A percentile compares a stretch with the other conserved stretches of the same genome.
phyloP scores from a whole-genome alignment of 805 yeast genomes.

The Blastobotrys peoriensis region DNA sequence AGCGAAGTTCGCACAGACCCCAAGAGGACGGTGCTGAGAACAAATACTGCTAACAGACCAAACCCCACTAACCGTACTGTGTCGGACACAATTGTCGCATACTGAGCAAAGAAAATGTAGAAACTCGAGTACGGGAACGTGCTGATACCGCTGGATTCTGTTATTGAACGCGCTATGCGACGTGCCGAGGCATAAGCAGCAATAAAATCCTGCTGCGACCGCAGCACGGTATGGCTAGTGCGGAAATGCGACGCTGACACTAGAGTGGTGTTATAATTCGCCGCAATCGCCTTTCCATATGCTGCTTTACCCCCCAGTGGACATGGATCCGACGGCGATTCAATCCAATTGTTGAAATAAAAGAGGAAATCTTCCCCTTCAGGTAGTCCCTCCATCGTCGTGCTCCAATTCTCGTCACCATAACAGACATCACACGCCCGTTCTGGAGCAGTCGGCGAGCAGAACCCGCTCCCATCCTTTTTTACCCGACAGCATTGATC shows the following conservation, averaged over 20 bases:
- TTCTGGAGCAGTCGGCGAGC: slow-evolving; percentile 60
- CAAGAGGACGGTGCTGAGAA: slow-evolving; percentile 49
- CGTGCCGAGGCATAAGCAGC: slow-evolving; percentile 67
- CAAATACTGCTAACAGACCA: slow-evolving; percentile 47
- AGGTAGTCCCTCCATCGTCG: slow-evolving; percentile 80
- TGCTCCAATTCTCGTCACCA: slow-evolving; percentile 56
- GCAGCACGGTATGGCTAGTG: slow-evolving; percentile 69
- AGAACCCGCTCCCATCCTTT: slow-evolving; percentile 51
- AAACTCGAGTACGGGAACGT: slow-evolving; percentile 90
- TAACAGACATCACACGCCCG: slow-evolving; percentile 72
- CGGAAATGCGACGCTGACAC: slow-evolving; percentile 66
- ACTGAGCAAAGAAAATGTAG: slow-evolving; percentile 89
- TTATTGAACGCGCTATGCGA: slow-evolving; percentile 52
- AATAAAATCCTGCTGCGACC: slow-evolving; percentile 81
- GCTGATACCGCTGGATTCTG: slow-evolving; percentile 38
- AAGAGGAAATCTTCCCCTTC: slow-evolving; percentile 63
- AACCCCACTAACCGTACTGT: slow-evolving; percentile 48
- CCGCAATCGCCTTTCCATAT: slow-evolving; percentile 54
- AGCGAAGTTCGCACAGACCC: slow-evolving; percentile 62
- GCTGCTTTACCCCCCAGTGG: slow-evolving; percentile 97
- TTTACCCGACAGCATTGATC: slow-evolving; percentile 79
- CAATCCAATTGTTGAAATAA: slow-evolving; percentile 75
- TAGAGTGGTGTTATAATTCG: slow-evolving; percentile 33
- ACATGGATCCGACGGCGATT: slow-evolving; percentile 79
- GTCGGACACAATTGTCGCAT: slow-evolving; percentile 54